phyloP scores from a whole-genome alignment of 2,329 filamentous ascomycete genomes.

The Alternaria panax region DNA sequence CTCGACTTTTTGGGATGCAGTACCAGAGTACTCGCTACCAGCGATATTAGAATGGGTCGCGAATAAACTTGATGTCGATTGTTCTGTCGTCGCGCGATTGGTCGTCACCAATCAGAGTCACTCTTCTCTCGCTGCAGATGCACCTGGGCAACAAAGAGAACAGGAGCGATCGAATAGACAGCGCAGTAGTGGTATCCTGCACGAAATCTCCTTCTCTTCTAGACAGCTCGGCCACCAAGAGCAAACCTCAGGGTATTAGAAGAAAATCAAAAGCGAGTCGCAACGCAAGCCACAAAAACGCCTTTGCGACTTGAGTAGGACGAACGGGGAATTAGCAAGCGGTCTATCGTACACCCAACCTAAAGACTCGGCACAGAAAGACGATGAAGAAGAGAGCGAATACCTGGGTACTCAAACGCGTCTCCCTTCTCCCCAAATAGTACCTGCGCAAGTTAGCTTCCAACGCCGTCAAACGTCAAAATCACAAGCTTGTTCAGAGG shows the following conservation, averaged over 20 bases:
- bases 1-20: neutral
- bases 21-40: neutral
- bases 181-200: neutral
- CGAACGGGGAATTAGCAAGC: neutral
- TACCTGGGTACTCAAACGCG: neutral
- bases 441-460: neutral
- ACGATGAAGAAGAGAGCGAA: neutral
- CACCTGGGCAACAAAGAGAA: neutral
- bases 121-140: neutral
- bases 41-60: neutral
- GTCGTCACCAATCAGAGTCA: neutral
- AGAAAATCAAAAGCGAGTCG: constrained; percentile 1
- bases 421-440: neutral
- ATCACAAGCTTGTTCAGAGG: neutral
- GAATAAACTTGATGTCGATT: neutral
- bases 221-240: neutral
- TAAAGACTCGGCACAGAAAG: neutral
- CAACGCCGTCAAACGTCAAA: neutral
- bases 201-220: neutral
- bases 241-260: neutral
- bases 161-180: neutral
- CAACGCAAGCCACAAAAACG: constrained; percentile 4
- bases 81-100: neutral
- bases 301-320: neutral
- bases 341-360: neutral